phyloP scores from a whole-genome alignment of 169 alveolate genomes.

The Prorocentrum cordatum region DNA sequence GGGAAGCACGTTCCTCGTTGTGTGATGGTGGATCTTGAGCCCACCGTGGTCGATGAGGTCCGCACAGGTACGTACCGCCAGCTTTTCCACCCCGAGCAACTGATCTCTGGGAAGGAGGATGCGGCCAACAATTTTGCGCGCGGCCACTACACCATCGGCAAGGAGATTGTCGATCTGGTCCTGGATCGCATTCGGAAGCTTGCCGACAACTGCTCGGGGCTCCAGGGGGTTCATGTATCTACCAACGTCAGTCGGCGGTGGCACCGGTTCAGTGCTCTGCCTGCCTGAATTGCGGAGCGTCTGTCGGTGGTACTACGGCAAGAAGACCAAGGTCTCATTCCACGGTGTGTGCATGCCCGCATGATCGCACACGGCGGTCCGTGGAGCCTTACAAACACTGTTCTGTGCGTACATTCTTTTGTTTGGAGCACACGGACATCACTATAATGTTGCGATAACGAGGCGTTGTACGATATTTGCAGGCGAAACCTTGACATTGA shows the following conservation, averaged over 20 bases:
- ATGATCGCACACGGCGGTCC: slow-evolving; percentile 95
- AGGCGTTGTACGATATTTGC: slow-evolving; percentile 97
- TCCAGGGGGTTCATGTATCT: slow-evolving; percentile 97
- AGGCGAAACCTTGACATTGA: slow-evolving; percentile 94
- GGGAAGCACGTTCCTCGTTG: slow-evolving; percentile 97
- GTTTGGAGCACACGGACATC: slow-evolving; percentile 97
- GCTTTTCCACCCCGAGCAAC: slow-evolving; percentile 97
- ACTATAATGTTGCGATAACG: slow-evolving; percentile 95
- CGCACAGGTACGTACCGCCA: slow-evolving; percentile 97
- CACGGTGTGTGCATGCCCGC: slow-evolving; percentile 97
- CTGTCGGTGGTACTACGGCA: slow-evolving; percentile 96
- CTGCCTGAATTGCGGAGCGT: slow-evolving; percentile 92
- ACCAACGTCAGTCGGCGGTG: slow-evolving; percentile 98
- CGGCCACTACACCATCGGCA: slow-evolving; percentile 97
- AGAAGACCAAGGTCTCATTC: slow-evolving; percentile 93
- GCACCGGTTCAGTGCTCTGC: slow-evolving; percentile 99
- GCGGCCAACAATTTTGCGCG: slow-evolving; percentile 99
- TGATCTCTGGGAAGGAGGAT: slow-evolving; percentile 98
- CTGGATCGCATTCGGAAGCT: slow-evolving; percentile 95
- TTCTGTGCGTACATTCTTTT: slow-evolving; percentile 96
- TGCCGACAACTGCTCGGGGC: slow-evolving; percentile 98
- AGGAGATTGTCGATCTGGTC: slow-evolving; percentile 90
- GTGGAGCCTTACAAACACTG: slow-evolving; percentile 99
- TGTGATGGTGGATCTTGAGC: slow-evolving; percentile 94
- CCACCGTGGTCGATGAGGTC: slow-evolving; percentile 98